These are phyloP conservation scores for Populus pruinosa DNA, from an alignment of 345 rosid species.

Conservation along the genomic window DNA sequence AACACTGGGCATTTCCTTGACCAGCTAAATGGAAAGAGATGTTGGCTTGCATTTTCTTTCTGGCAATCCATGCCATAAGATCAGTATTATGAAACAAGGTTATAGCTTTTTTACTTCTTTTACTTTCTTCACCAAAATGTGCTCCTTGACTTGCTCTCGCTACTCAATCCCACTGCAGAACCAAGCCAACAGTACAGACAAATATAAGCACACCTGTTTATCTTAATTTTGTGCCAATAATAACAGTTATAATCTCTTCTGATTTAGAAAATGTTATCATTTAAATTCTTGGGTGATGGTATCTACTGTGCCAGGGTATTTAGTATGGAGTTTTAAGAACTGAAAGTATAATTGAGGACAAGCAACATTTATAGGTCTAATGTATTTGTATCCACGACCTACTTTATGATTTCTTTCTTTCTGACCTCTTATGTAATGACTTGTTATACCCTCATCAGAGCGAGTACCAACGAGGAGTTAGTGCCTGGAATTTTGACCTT, in stretches of 20 bases:
- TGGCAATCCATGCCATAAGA: not conserved
- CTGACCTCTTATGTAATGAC: conserved; percentile 7
- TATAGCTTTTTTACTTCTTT: not conserved
- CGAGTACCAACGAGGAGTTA: conserved; percentile 97
- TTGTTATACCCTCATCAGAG: conserved; percentile 47
- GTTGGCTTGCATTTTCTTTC: not conserved
- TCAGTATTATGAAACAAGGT: not conserved
- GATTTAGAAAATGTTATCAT: not conserved
- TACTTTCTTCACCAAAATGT: not conserved
- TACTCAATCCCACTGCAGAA: not conserved
- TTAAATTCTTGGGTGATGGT: not conserved
- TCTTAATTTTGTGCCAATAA: not conserved
- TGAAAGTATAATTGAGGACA: not conserved
- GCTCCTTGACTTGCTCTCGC: not conserved
- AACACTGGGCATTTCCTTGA: not conserved
- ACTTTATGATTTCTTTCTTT: not conserved
- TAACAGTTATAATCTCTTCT: not conserved
- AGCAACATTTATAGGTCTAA: not conserved
- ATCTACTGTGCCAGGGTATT: not conserved
- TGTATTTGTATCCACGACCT: not conserved
- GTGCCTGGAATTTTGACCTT: conserved; percentile 97
- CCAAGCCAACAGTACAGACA: not conserved
- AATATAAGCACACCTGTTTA: not conserved
- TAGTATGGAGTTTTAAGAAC: not conserved
- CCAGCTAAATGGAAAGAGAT: not conserved